Base-by-base conservation (phyloP, 352 stramenopile species). In the Pythium biforme region DNA sequence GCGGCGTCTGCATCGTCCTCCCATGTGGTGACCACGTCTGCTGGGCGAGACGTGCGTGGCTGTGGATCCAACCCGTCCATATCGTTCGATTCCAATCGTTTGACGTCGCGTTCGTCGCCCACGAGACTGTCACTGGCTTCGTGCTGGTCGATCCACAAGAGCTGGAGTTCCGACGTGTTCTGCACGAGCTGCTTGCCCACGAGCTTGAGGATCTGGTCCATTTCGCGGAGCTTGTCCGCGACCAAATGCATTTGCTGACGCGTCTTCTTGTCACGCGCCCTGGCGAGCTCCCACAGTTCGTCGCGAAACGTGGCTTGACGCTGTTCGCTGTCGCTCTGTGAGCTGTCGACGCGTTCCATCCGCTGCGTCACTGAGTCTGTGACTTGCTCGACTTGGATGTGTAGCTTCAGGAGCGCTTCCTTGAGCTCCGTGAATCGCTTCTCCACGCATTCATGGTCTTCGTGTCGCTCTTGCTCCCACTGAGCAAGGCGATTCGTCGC, bases 171-270 rank as follows among this genome's bases (percentile, higher is more conserved):
- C 6, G 76, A 86, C n/a, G 75, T 86, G 56, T 83, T 86, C 58
- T 86, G 74, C 15, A 89, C 76, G 47, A 88, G 68, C 55, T 89
- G 80, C n/a, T 79, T 73, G 14, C 80, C 76, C 20, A 88, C 73
- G 23, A 89, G 70, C 41, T 87, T 78, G 39, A 87, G 47, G 56
- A 88, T 77, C 33, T 86, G 80, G 53, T 89, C 80, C 33, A 88
- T 64, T 27, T 89, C 77, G 22, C 54, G 56, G n/a, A 85, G 25
- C 59, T 83, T 82, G 15, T 77, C 68, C 15, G 34, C 65, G 17
- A 85, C 37, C n/a, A 55, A 23, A 17, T 66, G 49, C 23, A 75
- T 51, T 8, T 74, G 70, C 25, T 71, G 64, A 14, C 54, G 57
- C 6, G 62, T 43, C 19, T 69, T 73, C 31, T 56, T 64, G 10